phyloP scores from a whole-genome alignment of 2,329 filamentous ascomycete species.

The Aureobasidium sp. region DNA sequence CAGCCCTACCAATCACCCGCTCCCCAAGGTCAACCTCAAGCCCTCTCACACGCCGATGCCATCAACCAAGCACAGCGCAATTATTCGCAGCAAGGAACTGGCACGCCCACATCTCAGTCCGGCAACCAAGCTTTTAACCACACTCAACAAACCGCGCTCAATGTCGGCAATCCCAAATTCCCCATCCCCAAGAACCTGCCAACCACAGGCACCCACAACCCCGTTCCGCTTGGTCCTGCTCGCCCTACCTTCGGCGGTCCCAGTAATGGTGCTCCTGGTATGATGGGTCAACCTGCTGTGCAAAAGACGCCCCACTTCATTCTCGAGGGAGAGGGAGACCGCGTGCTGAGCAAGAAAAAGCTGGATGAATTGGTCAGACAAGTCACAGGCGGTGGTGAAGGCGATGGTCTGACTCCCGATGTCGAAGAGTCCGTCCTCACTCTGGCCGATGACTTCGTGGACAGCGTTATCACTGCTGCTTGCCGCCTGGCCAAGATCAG shows the following conservation, averaged over 20 bases:
- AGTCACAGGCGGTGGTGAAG: slow-evolving; percentile 73
- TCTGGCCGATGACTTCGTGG: slow-evolving; percentile 90
- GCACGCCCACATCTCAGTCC: slow-evolving; percentile 16
- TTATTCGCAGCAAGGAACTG: slow-evolving; percentile 10
- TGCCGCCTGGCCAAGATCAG: slow-evolving; percentile 91
- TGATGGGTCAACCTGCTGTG: slow-evolving; percentile 81
- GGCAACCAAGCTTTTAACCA: slow-evolving; percentile 12
- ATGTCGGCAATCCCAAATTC: slow-evolving; percentile 53
- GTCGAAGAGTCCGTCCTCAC: slow-evolving; percentile 90
- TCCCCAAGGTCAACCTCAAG: slow-evolving; percentile 18
- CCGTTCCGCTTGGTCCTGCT: slow-evolving; percentile 61
- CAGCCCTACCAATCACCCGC: slow-evolving; percentile 21
- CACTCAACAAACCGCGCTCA: slow-evolving; percentile 17
- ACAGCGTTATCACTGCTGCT: slow-evolving; percentile 76
- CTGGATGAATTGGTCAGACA: slow-evolving; percentile 91
- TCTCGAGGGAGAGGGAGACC: slow-evolving; percentile 84
- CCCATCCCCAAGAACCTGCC: slow-evolving; percentile 70
- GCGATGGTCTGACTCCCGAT: slow-evolving; percentile 72
- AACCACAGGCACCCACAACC: slow-evolving; percentile 60
- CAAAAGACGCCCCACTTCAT: slow-evolving; percentile 73
- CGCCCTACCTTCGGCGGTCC: slow-evolving; percentile 76
- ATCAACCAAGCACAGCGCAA: slow-evolving; percentile 15
- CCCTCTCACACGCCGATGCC: slow-evolving; percentile 18
- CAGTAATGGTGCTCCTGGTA: slow-evolving; percentile 61
- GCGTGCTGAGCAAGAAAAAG: slow-evolving; percentile 95